Percentiles rank a stretch among this genome's conserved stretches.
These are phyloP conservation scores for Boletus subparvulus DNA, from an alignment of 768 basidiomycete genomes.

Conservation along the genomic window DNA sequence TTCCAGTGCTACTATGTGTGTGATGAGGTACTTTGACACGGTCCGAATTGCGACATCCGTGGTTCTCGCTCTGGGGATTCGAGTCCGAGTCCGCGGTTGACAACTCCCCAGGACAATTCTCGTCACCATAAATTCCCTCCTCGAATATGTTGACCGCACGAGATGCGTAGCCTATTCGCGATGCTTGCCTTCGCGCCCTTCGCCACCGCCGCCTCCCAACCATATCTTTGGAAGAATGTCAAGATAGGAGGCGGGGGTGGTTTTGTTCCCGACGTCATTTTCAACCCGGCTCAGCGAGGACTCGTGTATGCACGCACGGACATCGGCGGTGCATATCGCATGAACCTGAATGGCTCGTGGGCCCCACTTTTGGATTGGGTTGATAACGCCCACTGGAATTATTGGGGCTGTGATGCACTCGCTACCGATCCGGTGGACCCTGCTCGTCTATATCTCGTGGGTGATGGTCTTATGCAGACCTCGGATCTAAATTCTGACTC, in stretches of 20 bases:
- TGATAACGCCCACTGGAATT: slow-evolving; percentile 50
- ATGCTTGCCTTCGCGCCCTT: background rate
- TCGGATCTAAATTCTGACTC: background rate
- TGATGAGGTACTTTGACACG: too few relatives aligned
- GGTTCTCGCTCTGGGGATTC: too few relatives aligned
- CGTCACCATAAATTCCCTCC: slow-evolving; percentile 5
- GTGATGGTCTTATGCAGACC: background rate
- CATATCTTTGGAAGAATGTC: slow-evolving; percentile 64
- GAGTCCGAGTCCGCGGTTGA: too few relatives aligned
- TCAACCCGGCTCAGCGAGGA: slow-evolving; percentile 60
- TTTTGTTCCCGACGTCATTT: slow-evolving; percentile 57
- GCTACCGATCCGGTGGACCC: slow-evolving; percentile 62
- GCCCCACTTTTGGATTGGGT: slow-evolving; percentile 60
- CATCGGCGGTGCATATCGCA: slow-evolving; percentile 63
- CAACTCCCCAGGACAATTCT: slow-evolving; percentile 29
- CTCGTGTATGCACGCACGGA: slow-evolving; percentile 66
- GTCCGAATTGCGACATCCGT: too few relatives aligned
- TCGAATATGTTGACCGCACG: background rate
- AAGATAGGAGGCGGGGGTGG: slow-evolving; percentile 42
- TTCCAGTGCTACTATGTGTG: too few relatives aligned
- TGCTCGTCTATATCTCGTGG: slow-evolving; percentile 48
- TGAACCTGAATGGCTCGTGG: slow-evolving; percentile 63
- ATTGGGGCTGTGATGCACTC: slow-evolving; percentile 61
- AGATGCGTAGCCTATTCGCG: background rate
- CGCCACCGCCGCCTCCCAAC: slow-evolving; percentile 12